Evolutionary conservation across 2,329 filamentous ascomycete species (phyloP), one percentile per base, ranked within the genome.

Genomic region (Zasmidium angulare): DNA sequence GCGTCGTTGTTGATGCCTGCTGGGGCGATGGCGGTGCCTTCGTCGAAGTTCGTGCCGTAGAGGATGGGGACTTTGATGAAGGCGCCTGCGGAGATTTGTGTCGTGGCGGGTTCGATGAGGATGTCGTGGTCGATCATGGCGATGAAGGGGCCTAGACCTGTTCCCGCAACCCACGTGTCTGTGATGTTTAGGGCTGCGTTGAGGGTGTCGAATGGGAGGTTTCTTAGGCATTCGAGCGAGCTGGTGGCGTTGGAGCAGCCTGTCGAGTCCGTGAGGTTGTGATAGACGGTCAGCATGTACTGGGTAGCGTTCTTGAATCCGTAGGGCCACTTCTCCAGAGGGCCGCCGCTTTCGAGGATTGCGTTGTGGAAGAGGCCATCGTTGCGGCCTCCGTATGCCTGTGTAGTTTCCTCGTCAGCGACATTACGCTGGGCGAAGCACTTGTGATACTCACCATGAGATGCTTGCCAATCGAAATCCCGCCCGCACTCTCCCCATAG

Each of bases 11-110:
- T 69, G 3, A 73, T 66, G 1, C 71, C 71, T 0, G 72, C 69
- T 17, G 79, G 73, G 4, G 73, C 76, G 61, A 81, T 80, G 29
- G 70, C 71, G 23, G 74, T 75, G 2, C 77, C 78, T 63, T 83
- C 81, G 63, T 83, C 80, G 2, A 75, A 79, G 62, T 82, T 83
- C 52, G 79, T 75, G 2, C 81, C 81, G 0, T 74, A 77, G 1
- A 84, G 67, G 20, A 81, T 70, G 0, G 81, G 81, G 0, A 82
- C 72, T 1, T 74, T 69, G 46, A 77, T 72, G 64, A 77, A 82
- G n/a, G 76, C 76, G 1, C 74, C 74, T 6, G 73, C 61, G 0
- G 69, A 0, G 58, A 46, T 57, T 59, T 1, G 19, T 4, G 20
- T 55, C 10, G 24, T 50, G 19, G 48, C 48, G n/a, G 22, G 48